These are phyloP conservation scores for Smithsoniella earleae DNA, from an alignment of 163 green algal species.

Conservation along the genomic window DNA sequence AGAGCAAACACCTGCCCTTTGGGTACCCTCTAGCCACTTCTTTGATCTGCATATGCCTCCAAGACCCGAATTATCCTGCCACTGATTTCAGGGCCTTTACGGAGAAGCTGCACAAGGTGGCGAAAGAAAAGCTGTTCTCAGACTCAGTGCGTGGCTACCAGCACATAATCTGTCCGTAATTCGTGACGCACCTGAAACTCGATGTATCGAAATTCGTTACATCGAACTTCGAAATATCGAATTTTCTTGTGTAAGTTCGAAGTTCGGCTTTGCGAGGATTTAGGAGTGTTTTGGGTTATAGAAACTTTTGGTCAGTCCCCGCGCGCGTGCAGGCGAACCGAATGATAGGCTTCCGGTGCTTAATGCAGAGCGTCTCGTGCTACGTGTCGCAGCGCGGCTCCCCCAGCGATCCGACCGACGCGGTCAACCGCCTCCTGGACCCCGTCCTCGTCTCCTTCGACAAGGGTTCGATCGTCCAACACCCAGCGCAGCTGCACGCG, in stretches of 20 bases:
- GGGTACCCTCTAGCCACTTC: not conserved
- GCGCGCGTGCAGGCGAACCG: conserved; percentile 6
- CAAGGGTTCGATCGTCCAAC: not conserved
- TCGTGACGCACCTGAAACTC: too few relatives aligned
- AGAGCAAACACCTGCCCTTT: not conserved
- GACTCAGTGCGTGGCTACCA: not conserved
- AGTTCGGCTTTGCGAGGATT: too few relatives aligned
- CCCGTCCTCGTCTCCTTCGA: not conserved
- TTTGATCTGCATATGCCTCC: not conserved
- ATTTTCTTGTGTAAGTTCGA: too few relatives aligned
- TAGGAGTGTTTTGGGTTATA: too few relatives aligned
- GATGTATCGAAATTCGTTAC: too few relatives aligned
- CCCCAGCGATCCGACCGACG: not conserved
- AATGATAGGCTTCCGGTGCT: not conserved
- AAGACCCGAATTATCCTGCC: not conserved
- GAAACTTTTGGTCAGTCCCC: too few relatives aligned
- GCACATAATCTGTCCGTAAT: not conserved
- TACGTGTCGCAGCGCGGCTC: not conserved
- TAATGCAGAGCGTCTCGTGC: not conserved
- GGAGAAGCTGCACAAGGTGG: conserved; percentile 16
- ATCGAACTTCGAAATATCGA: too few relatives aligned
- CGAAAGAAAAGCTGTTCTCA: conserved; percentile 1
- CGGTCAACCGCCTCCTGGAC: not conserved
- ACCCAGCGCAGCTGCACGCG: not conserved
- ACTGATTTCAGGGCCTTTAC: not conserved